Percentiles rank a stretch among this genome's conserved stretches.
Conservation (phyloP, 148 eudicot species). For the Rhododendron vialii region DNA sequence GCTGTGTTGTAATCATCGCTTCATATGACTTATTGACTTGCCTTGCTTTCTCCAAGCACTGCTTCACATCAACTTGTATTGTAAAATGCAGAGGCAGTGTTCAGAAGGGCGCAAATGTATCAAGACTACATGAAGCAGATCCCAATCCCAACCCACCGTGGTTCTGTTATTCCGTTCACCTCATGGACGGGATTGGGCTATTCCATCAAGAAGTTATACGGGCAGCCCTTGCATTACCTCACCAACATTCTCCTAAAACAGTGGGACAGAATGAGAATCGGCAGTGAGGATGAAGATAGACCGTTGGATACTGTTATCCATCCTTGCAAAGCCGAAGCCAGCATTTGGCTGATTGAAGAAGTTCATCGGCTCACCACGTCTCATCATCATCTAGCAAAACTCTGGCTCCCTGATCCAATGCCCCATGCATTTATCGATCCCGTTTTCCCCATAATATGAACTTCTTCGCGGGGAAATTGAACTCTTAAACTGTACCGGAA, state of each 20-base stretch:
- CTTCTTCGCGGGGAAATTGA: neutral
- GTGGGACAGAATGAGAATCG: constrained; percentile 61
- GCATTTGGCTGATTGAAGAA: constrained; percentile 72
- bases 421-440: constrained; percentile 49
- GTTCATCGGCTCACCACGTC: constrained; percentile 64
- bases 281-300: constrained; percentile 33
- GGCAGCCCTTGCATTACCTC: constrained; percentile 73
- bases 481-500: too few relatives aligned
- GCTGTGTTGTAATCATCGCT: neutral
- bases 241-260: constrained; percentile 59
- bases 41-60: too few relatives aligned
- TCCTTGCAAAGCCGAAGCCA: constrained; percentile 72
- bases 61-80: neutral
- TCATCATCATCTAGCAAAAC: constrained; percentile 40
- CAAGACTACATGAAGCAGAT: constrained; percentile 76
- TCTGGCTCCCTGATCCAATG: constrained; percentile 53
- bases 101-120: constrained; percentile 56
- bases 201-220: constrained; percentile 61
- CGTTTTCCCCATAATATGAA: constrained; percentile 36
- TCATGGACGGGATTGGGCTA: constrained; percentile 67
- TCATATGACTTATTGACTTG: neutral
- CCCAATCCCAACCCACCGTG: constrained; percentile 54
- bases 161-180: constrained; percentile 57
- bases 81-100: constrained; percentile 30
- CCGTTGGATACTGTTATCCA: constrained; percentile 57